Evolutionary conservation across 495 filamentous ascomycete species (phyloP), one percentile per base, ranked within the genome.

Genomic region (Hypoxylon cercidicola): DNA sequence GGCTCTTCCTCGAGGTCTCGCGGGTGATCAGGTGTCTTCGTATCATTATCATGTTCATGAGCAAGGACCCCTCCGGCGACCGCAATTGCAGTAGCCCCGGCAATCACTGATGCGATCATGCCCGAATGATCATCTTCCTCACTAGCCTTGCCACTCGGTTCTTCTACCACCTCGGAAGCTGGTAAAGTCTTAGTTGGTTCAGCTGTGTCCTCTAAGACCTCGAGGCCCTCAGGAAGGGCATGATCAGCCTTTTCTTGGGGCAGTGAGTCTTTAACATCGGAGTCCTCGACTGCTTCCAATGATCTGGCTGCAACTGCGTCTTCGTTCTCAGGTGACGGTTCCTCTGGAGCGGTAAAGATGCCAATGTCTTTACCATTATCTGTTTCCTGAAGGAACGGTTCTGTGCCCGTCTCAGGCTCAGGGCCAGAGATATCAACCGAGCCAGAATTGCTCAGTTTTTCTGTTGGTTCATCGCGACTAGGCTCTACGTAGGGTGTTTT

Each of bases 41-140:
- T 40, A 32, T 11, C 19, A n/a, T 49, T 32, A 1, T 56, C 28
- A n/a, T 32, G 40, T 44, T 57, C 15, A 13, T 56, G 39, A 30
- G 23, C 25, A 35, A 48, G 46, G 3, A 50, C 37, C 4, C 21
- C 34, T 7, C 45, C 47, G 28, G 53, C 39, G 8, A 46, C 23
- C 20, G 52, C 34, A 56, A 58, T 28, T 19, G 51, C 58, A 21
- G 58, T 49, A 18, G 53, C 47, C 4, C 16, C 53, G 18, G 35
- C 53, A 25, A 53, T 57, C 41, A 13, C 57, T 11, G 41, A 40
- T 41, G 25, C 46, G 23, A 47, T 16, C 11, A 21, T 15, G 19
- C 20, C 44, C 0, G 44, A 19, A 16, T 41, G 35, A 9, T 35
- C 61, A 1, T 25, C 30, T 11, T 41, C 45, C 39, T 49, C 20